Base-by-base conservation (phyloP, 805 yeast species). In the Ascoidea asiatica region DNA sequence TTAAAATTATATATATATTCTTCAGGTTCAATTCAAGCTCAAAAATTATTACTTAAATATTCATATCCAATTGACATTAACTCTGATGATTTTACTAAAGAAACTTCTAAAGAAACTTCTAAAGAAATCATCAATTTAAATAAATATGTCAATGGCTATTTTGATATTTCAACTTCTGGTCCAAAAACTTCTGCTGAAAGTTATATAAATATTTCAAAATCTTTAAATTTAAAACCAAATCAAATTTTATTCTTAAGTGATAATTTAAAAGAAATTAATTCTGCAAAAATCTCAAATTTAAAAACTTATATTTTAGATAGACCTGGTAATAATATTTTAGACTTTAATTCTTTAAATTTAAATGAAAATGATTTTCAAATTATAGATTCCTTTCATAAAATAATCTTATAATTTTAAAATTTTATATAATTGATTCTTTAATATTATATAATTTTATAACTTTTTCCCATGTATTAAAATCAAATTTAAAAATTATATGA, bases 1-100 rank as follows among this genome's bases (percentile, higher is more conserved):
- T 44, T 51, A 13, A 62, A 63, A 2, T 63, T 86, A 0, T 83
- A 70, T 56, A 86, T 89, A 18, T 89, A 89, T 62, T 87, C 96
- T 0, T 83, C 95, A 21, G 97, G 97, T 0, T 80, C 92, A 39
- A 77, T 89, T 20, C 73, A 78, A 47, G 97, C 97, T 0, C 97
- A 89, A 54, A 81, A 79, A 53, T 63, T 89, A 48, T 62, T 89
- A 46, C 86, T 89, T 56, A 70, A 69, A 0, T 73, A 83, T 56
- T 89, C 83, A 7, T n/a, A n/a, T n/a, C n/a, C n/a, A n/a, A n/a
- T n/a, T n/a, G n/a, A n/a, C n/a, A n/a, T n/a, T n/a, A n/a, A n/a
- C n/a, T 63, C 63, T 43, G 61, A 63, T 4, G 60, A 61, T 7
- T 58, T 59, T 5, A 58, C 54, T 6, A 44, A 43, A 4, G 22